phyloP scores from a whole-genome alignment of 345 rosid genomes.

The Acer campestre region DNA sequence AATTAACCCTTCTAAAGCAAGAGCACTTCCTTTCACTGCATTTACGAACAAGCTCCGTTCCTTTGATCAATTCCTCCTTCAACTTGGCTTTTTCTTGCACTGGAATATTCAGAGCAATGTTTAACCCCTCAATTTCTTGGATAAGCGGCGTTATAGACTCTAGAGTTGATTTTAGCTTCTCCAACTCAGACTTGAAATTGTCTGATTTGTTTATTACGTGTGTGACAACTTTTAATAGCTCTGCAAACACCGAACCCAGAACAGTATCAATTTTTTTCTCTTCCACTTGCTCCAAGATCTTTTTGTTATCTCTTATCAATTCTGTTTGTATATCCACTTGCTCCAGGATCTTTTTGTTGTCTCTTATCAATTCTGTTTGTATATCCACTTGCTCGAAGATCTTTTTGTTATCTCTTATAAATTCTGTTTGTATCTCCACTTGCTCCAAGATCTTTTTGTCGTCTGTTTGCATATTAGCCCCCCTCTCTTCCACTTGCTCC shows the following conservation, averaged over 20 bases:
- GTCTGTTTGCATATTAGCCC: no score
- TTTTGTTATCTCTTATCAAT: no score
- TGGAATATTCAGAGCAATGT: slow-evolving; percentile 13
- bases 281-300: no score
- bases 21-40: slow-evolving; percentile 14
- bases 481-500: no score
- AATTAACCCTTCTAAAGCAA: neutral
- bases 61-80: slow-evolving; percentile 7
- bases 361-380: no score
- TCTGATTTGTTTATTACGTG: slow-evolving; percentile 2
- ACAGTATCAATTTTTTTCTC: neutral
- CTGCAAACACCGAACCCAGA: slow-evolving; percentile 29
- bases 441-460: no score
- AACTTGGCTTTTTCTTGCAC: slow-evolving; percentile 12
- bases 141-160: neutral
- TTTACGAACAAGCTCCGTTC: slow-evolving; percentile 6
- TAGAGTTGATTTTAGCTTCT: slow-evolving; percentile 27
- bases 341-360: no score
- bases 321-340: no score
- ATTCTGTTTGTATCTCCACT: no score
- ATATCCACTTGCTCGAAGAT: no score
- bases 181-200: slow-evolving; percentile 20
- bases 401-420: no score
- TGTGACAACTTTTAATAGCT: slow-evolving; percentile 11
- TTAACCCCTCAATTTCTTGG: neutral